Conservation (phyloP, 1,284 basidiomycete genomes). For the Apiotrichum sp. region DNA sequence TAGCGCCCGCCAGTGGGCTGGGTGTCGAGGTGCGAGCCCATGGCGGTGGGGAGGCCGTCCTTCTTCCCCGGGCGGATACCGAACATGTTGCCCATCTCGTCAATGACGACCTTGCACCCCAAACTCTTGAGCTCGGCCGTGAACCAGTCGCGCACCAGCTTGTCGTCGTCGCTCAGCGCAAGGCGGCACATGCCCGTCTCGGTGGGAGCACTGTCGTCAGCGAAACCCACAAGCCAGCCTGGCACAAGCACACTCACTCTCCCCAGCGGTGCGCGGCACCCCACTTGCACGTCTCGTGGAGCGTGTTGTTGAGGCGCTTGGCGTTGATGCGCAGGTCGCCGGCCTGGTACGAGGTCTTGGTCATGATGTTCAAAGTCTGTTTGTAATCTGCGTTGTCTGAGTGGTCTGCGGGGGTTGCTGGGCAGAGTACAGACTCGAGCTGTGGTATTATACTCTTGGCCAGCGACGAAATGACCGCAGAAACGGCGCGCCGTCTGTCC, state of each 20-base stretch:
- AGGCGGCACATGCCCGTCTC: conserved; percentile 24
- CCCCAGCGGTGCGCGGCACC: conserved; percentile 19
- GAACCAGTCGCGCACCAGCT: conserved; percentile 34
- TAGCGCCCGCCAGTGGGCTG: conserved; percentile 32
- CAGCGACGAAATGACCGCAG: too few species aligned
- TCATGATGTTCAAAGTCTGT: conserved; percentile 1
- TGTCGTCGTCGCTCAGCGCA: conserved; percentile 33
- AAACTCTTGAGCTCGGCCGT: conserved; percentile 26
- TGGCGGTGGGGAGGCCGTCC: conserved; percentile 22
- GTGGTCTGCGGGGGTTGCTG: too few species aligned
- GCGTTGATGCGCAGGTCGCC: conserved; percentile 21
- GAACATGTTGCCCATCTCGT: conserved; percentile 41
- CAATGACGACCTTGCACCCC: conserved; percentile 30
- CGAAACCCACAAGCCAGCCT: too few species aligned
- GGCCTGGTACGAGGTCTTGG: conserved; percentile 6
- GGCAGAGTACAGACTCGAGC: too few species aligned
- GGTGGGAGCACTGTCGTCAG: background rate
- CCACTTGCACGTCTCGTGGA: conserved; percentile 35
- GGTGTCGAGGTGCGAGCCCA: conserved; percentile 35
- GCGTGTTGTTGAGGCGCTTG: conserved; percentile 29
- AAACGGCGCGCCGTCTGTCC: too few species aligned
- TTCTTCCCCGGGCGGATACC: conserved; percentile 23
- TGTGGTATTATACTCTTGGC: too few species aligned
- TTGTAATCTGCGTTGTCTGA: too few species aligned
- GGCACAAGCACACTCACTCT: conserved; percentile 1